A percentile compares a stretch with the other conserved stretches of the same genome.
Conservation (phyloP, 805 yeast species). For the Diddensiella santjacobensis region DNA sequence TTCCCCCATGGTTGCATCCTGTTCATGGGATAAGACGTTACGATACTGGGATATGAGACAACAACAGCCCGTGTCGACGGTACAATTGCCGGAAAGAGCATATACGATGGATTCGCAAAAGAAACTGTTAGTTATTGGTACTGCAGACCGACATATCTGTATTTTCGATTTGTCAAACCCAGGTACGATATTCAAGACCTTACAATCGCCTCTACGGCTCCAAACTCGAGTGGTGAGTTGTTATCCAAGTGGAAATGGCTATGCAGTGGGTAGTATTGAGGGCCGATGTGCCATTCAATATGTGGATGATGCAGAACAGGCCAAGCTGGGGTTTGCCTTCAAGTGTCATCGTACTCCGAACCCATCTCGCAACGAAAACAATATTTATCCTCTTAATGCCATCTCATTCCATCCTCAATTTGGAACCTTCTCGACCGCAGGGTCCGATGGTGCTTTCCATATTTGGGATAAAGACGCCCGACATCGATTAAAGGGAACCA, state of each 20-base stretch:
- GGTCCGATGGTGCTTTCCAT: conserved; percentile 89
- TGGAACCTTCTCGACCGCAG: conserved; percentile 92
- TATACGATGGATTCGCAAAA: conserved; percentile 83
- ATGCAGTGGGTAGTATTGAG: conserved; percentile 88
- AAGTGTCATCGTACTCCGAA: conserved; percentile 80
- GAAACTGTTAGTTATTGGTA: conserved; percentile 83
- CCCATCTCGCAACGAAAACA: conserved; percentile 52
- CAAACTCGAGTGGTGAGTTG: conserved; percentile 83
- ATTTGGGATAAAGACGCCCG: conserved; percentile 95
- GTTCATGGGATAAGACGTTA: conserved; percentile 95
- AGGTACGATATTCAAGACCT: conserved; percentile 68
- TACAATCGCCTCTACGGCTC: conserved; percentile 77
- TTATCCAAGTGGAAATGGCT: conserved; percentile 89
- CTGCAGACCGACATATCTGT: conserved; percentile 82
- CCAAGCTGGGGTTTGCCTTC: conserved; percentile 76
- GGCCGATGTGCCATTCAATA: conserved; percentile 95
- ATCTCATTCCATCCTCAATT: conserved; percentile 82
- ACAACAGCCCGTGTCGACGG: conserved; percentile 69
- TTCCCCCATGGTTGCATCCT: conserved; percentile 81
- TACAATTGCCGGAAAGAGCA: conserved; percentile 84
- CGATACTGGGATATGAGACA: conserved; percentile 93
- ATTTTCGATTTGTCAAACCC: conserved; percentile 77
- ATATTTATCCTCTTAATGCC: conserved; percentile 74
- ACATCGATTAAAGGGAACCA: conserved; percentile 78
- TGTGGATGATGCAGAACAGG: conserved; percentile 60